Conservation (phyloP, 768 basidiomycete genomes). For the Collybiopsis confluens region DNA sequence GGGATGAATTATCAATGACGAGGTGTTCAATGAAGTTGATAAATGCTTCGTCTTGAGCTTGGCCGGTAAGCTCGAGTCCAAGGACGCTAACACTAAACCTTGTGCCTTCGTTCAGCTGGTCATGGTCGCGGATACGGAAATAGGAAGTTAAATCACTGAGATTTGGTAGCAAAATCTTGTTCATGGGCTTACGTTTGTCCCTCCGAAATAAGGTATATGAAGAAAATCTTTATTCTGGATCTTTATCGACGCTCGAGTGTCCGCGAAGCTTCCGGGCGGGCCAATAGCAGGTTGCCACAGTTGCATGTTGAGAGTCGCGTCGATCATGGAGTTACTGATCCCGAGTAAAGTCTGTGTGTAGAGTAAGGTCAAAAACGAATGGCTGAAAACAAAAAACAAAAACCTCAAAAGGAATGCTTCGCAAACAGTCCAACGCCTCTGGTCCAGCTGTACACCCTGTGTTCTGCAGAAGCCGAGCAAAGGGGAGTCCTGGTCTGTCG, state of each 20-base stretch:
- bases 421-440: conserved; percentile 41
- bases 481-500: conserved; percentile 49
- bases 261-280: conserved; percentile 43
- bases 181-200: conserved; percentile 42
- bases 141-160: too few species aligned
- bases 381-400: too few species aligned
- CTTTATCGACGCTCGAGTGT: conserved; percentile 39
- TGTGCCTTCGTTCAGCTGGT: conserved; percentile 48
- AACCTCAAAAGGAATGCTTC: conserved; percentile 38
- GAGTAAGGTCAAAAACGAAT: too few species aligned
- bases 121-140: neutral
- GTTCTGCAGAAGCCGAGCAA: conserved; percentile 37
- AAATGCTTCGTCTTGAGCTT: conserved; percentile 40
- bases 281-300: conserved; percentile 57
- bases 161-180: conserved; percentile 8
- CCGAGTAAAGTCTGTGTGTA: conserved; percentile 39
- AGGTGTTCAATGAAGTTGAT: conserved; percentile 42
- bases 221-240: conserved; percentile 46
- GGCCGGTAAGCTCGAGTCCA: conserved; percentile 32
- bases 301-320: conserved; percentile 42
- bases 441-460: conserved; percentile 41
- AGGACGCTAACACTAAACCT: conserved; percentile 35
- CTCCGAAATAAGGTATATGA: conserved; percentile 51
- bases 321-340: conserved; percentile 43
- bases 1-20: conserved; percentile 46